Conservation (phyloP, 2,329 filamentous ascomycete species). For the Pseudocercospora eumusae region DNA sequence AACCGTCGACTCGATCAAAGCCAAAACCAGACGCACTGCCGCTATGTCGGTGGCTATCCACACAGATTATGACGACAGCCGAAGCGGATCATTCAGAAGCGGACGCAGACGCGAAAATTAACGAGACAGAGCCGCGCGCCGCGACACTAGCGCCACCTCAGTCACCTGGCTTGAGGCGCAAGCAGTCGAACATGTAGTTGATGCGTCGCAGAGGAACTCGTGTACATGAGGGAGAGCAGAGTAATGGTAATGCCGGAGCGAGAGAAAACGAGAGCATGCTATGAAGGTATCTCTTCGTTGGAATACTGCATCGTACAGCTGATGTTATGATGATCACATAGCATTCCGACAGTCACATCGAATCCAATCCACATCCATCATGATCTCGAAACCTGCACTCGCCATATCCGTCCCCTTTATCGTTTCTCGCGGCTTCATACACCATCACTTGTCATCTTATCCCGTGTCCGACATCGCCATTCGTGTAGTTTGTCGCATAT, state of each 20-base stretch:
- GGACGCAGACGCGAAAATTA: background rate
- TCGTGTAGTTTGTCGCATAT: background rate
- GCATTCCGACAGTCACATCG: background rate
- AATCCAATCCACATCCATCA: background rate
- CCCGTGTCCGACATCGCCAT: too few relatives aligned
- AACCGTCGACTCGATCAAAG: background rate
- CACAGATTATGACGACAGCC: slow-evolving; percentile 12
- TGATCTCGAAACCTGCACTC: background rate
- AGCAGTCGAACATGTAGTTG: slow-evolving; percentile 6
- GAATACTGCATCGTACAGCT: slow-evolving; percentile 10
- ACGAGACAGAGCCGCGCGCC: slow-evolving; percentile 3
- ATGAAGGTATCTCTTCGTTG: slow-evolving; percentile 8
- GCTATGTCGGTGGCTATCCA: slow-evolving; percentile 3
- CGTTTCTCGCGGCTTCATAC: too few relatives aligned
- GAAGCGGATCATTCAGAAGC: slow-evolving; percentile 7
- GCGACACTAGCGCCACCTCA: slow-evolving; percentile 7
- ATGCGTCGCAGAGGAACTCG: background rate
- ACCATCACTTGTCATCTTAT: too few relatives aligned
- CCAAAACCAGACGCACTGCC: background rate
- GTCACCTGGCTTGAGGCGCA: background rate
- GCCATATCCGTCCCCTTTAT: too few relatives aligned
- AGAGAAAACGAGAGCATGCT: background rate
- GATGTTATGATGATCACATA: slow-evolving; percentile 8
- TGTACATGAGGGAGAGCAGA: slow-evolving; percentile 8
- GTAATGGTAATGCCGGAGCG: slow-evolving; percentile 13